Evolutionary conservation across 192 early-diverging fungal species (phyloP), one percentile per base, ranked within the genome.

Genomic region (Coemansia sp.): DNA sequence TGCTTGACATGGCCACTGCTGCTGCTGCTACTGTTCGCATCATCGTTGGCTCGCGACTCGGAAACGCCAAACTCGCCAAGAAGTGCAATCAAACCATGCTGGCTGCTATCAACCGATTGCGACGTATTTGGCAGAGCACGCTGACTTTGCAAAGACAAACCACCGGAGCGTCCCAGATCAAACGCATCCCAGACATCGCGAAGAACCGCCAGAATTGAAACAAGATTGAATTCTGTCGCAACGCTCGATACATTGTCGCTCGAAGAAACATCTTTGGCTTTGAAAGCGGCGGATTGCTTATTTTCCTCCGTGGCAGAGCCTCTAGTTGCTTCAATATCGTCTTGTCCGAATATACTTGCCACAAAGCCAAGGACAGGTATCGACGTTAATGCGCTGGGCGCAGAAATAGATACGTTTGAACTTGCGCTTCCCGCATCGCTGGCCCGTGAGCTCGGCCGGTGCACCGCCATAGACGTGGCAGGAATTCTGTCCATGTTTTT

Each of bases 161-260:
- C 13, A 33, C 29, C n/a, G 15, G 17, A 19, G 6, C 55, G 55
- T 57, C 38, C 49, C 13, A 36, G 19, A 41, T 65, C 73, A 58
- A 75, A 81, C 0, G 78, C 78, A 54, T 69, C 36, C 78, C 70
- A 71, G 11, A 81, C 62, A 36, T 81, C 73, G 20, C 67, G 72
- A 40, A 75, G 41, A 13, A 67, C 73, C 0, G 70, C 69, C 54
- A 81, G 50, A 5, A 71, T 62, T 6, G 69, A 59, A 2, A 72
- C 59, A 40, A 81, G 63, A 20, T 53, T 56, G 48, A 81, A 72
- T 17, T 61, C 59, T 4, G 33, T 22, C 22, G 43, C 41, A 4
- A 41, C 59, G n/a, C 5, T n/a, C 19, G 25, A 25, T 0, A 61
- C 63, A 32, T 22, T 59, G 4, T 29, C n/a, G 33, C 22, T 32